These are phyloP conservation scores for Leccinum angustisporum DNA, from an alignment of 1,284 basidiomycete genomes.

Conservation along the genomic window DNA sequence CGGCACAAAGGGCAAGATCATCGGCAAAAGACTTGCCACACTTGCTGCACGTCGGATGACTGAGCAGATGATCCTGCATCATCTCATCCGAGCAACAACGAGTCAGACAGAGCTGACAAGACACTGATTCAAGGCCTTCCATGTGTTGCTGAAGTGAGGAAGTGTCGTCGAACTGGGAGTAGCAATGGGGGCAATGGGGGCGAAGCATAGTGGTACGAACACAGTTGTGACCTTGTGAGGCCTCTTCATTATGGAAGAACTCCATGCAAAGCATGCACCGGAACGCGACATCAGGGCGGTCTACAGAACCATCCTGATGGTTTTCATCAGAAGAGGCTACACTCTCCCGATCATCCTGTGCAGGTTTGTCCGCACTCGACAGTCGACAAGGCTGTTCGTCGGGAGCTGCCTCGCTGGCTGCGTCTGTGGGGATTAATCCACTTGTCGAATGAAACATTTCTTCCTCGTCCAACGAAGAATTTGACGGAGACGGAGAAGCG, in stretches of 20 bases:
- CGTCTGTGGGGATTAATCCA: neutral
- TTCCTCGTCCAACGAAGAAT: slow-evolving; percentile 3
- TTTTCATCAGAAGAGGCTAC: slow-evolving; percentile 1
- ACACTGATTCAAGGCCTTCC: slow-evolving; percentile 10
- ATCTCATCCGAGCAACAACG: slow-evolving; percentile 29
- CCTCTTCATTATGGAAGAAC: slow-evolving; percentile 17
- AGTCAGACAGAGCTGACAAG: slow-evolving; percentile 22
- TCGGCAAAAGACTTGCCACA: slow-evolving; percentile 25
- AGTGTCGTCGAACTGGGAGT: slow-evolving; percentile 23
- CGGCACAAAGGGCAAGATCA: slow-evolving; percentile 20
- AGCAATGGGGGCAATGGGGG: slow-evolving; percentile 26
- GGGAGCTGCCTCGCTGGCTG: neutral
- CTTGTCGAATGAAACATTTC: slow-evolving; percentile 15
- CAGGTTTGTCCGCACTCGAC: neutral
- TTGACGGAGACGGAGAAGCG: slow-evolving; percentile 5
- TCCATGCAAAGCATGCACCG: slow-evolving; percentile 20
- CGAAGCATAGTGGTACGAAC: slow-evolving; percentile 9
- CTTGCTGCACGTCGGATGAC: slow-evolving; percentile 27
- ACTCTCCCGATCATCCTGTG: neutral
- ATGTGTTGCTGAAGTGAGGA: slow-evolving; percentile 22
- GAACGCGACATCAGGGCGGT: neutral
- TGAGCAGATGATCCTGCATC: slow-evolving; percentile 29
- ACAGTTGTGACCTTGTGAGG: slow-evolving; percentile 20
- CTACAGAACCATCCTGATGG: neutral
- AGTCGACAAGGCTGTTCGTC: neutral